Conservation (phyloP, 129 eudicot genomes). For the Artemisia argyi region DNA sequence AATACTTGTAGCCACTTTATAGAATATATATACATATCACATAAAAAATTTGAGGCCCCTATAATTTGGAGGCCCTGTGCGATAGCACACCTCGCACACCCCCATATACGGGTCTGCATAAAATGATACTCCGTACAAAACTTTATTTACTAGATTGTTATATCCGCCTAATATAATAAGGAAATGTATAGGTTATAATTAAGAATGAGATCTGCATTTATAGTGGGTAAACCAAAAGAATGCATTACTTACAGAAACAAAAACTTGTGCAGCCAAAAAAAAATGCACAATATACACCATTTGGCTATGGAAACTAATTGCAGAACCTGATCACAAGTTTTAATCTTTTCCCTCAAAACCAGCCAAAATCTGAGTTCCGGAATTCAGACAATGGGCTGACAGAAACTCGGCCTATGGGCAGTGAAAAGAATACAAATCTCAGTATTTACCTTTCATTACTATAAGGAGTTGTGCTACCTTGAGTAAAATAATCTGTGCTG, state of each 20-base stretch:
- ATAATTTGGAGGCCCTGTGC: too few relatives aligned
- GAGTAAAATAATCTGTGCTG: constrained; percentile 64
- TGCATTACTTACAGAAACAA: constrained; percentile 33
- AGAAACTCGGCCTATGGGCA: constrained; percentile 17
- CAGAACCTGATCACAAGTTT: constrained; percentile 25
- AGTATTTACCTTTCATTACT: constrained; percentile 25
- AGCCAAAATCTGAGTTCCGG: constrained; percentile 6
- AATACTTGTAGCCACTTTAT: too few relatives aligned
- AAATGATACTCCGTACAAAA: too few relatives aligned
- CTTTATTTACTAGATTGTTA: too few relatives aligned
- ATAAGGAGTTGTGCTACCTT: constrained; percentile 31
- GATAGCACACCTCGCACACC: too few relatives aligned
- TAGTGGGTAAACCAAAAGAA: constrained; percentile 22
- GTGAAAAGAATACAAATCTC: constrained; percentile 21
- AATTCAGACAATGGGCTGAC: neutral
- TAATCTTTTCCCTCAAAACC: constrained; percentile 13
- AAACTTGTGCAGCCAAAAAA: constrained; percentile 31
- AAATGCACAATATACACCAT: constrained; percentile 18
- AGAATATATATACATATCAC: too few relatives aligned
- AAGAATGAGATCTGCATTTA: constrained; percentile 2
- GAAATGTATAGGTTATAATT: neutral
- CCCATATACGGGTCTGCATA: too few relatives aligned
- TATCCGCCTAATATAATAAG: too few relatives aligned
- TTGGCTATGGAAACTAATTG: constrained; percentile 35
- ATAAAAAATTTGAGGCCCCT: too few relatives aligned